A percentile compares a stretch with the other conserved stretches of the same genome.
Conservation (phyloP, 805 yeast species). For the Yarrowia hollandica region DNA sequence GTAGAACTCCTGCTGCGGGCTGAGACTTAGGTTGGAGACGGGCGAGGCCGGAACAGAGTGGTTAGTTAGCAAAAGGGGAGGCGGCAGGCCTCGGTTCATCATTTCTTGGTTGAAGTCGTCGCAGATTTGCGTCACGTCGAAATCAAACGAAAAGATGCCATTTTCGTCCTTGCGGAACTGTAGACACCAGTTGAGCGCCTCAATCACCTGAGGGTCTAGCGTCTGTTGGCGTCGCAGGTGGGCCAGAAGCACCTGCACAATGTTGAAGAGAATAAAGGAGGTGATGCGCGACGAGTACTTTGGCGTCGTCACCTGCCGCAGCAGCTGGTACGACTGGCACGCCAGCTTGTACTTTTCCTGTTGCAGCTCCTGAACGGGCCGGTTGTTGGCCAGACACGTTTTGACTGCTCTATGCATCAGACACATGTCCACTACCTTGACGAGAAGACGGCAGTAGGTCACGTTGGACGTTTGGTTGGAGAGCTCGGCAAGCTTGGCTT, state of each 20-base stretch:
- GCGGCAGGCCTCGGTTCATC: background rate
- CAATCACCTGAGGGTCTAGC: background rate
- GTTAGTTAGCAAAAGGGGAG: background rate
- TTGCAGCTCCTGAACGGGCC: slow-evolving; percentile 2
- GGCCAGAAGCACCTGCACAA: background rate
- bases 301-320: background rate
- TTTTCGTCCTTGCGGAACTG: slow-evolving; percentile 8
- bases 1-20: slow-evolving; percentile 18
- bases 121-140: slow-evolving; percentile 15
- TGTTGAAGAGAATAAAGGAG: slow-evolving; percentile 16
- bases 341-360: slow-evolving; percentile 18
- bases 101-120: slow-evolving; percentile 25
- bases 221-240: background rate
- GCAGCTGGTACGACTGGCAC: slow-evolving; percentile 9
- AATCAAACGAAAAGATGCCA: slow-evolving; percentile 10
- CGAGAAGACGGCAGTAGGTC: background rate
- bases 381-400: slow-evolving; percentile 6
- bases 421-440: slow-evolving; percentile 3
- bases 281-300: background rate
- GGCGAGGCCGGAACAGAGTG: slow-evolving; percentile 1
- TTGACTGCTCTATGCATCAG: slow-evolving; percentile 1
- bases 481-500: background rate
- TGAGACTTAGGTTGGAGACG: background rate
- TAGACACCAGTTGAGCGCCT: slow-evolving; percentile 19
- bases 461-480: background rate